Percentiles rank a stretch among this genome's conserved stretches.
phyloP scores from a whole-genome alignment of 257 asterid species.

The Solanum paucissectum region DNA sequence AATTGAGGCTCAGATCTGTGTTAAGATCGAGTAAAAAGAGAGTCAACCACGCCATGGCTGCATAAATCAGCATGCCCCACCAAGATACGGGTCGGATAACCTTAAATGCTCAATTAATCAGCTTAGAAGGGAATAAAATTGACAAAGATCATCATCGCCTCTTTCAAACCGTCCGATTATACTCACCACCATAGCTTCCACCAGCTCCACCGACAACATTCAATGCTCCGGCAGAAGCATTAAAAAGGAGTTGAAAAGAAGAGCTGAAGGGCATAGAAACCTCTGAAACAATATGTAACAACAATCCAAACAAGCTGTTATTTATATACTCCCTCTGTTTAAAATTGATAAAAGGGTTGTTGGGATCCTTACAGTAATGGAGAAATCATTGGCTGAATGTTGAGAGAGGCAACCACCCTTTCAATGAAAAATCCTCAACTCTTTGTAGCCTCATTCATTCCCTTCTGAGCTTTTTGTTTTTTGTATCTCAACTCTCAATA shows the following conservation, averaged over 20 bases:
- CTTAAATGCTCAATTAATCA: background rate
- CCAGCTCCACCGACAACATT: background rate
- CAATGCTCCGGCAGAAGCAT: background rate
- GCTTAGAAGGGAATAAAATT: background rate
- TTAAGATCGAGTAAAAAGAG: background rate
- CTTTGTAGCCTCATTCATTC: background rate
- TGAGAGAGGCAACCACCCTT: constrained; percentile 52
- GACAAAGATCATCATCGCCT: background rate
- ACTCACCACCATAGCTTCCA: background rate
- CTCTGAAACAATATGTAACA: background rate
- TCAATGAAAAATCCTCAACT: constrained; percentile 3
- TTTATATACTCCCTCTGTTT: background rate
- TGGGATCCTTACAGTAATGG: background rate
- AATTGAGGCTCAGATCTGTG: background rate
- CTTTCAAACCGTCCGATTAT: background rate
- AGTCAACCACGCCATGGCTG: constrained; percentile 3
- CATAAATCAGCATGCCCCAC: constrained; percentile 17
- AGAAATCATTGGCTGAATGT: constrained; percentile 10
- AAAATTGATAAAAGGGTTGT: background rate
- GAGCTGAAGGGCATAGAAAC: background rate
- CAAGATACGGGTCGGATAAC: constrained; percentile 29
- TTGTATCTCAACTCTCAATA: background rate
- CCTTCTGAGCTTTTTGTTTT: background rate
- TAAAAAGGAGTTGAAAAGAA: background rate
- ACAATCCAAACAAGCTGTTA: background rate